Base-by-base conservation (phyloP, 768 basidiomycete species). In the Ramaria sp. region DNA sequence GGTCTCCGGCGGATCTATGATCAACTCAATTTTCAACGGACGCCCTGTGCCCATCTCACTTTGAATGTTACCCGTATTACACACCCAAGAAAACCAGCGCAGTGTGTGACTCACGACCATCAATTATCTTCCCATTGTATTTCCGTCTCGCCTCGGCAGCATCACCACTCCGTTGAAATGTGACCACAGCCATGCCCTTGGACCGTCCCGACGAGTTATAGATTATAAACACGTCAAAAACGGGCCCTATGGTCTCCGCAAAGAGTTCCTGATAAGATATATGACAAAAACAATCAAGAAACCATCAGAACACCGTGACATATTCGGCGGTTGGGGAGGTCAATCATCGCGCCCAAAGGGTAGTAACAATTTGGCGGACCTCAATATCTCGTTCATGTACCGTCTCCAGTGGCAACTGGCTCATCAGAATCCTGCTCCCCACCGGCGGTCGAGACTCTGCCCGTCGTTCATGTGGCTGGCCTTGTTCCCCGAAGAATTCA, bases 141-240 rank as follows among this genome's bases (percentile, higher is more conserved):
- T 85, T 88, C 24, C 70, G 63, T 37, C 77, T 76, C 8, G 87
- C 87, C 38, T 78, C 58, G 1, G 64, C 68, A 7, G 87, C 87
- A 66, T 87, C 83, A 1, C 73, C 79, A 7, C 75, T 58, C 30
- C 81, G 75, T 60, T 80, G 75, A 61, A 89, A 89, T 0, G 71
- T 61, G 2, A 88, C 82, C 13, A 89, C 66, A 1, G 87, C 86
- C 85, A 88, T 88, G 18, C 87, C 87, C 62, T 85, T 88, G 43
- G 85, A 84, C 52, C 72, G 74, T 0, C 80, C 86, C 61, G 86
- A 81, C 2, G 78, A 79, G 65, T 88, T 89, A 70, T 85, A 83
- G 16, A 88, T 75, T 61, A 88, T 61, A 58, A 88, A 84, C 25
- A 70, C 73, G 38, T 88, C 85, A 56, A 88, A 64, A n/a, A 57